phyloP scores from a whole-genome alignment of 2,329 filamentous ascomycete species.

The Colletotrichum liaoningense region DNA sequence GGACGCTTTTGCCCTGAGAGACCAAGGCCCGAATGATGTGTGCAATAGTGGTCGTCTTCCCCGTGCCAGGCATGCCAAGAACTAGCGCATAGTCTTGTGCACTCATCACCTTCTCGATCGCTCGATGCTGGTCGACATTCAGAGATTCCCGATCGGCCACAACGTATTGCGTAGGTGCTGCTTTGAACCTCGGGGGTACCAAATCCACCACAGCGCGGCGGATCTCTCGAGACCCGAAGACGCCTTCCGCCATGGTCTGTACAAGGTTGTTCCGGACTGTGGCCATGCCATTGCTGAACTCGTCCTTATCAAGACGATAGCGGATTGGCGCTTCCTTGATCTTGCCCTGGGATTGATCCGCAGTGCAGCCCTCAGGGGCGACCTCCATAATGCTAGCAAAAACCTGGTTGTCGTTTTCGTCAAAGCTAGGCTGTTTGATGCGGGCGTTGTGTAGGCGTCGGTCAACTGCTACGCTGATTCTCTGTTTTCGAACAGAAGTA shows the following conservation, averaged over 20 bases:
- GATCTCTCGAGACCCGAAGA: conserved; percentile 77
- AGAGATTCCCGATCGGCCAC: conserved; percentile 74
- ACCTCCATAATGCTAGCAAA: conserved; percentile 96
- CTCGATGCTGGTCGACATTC: conserved; percentile 87
- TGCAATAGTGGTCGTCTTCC: conserved; percentile 97
- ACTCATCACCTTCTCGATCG: conserved; percentile 95
- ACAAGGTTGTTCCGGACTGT: conserved; percentile 93
- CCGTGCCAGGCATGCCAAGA: conserved; percentile 96
- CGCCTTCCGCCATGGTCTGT: conserved; percentile 86
- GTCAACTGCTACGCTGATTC: conserved; percentile 91
- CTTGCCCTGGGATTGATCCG: conserved; percentile 63
- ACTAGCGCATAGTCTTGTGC: conserved; percentile 97
- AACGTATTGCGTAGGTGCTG: conserved; percentile 70
- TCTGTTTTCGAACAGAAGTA: conserved; percentile 77
- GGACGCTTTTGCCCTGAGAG: conserved; percentile 88
- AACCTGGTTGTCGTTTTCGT: conserved; percentile 81
- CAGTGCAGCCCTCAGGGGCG: conserved; percentile 63
- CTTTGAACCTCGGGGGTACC: conserved; percentile 78
- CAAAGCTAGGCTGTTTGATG: conserved; percentile 79
- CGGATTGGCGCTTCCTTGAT: conserved; percentile 67
- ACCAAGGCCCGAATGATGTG: conserved; percentile 95
- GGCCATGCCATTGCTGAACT: conserved; percentile 98
- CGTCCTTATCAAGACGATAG: conserved; percentile 95
- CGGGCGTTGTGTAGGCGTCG: conserved; percentile 88
- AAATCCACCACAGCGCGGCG: conserved; percentile 85